Base-by-base conservation (phyloP, 163 green algal species). In the Scenedesmus sp. region DNA sequence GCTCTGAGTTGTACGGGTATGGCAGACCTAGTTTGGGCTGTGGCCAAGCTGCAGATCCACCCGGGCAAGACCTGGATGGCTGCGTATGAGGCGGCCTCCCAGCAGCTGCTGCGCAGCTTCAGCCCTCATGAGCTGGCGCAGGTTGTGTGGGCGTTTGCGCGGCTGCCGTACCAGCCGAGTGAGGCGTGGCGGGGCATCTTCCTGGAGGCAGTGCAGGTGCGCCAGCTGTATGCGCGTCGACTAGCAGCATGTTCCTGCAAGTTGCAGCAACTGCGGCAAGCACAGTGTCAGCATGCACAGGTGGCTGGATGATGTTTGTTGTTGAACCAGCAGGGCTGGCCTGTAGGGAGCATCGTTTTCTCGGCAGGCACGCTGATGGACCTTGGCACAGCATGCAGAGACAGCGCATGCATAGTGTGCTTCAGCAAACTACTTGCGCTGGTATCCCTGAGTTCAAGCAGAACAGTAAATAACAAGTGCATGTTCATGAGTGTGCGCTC, bases 41-140 rank as follows among this genome's bases (percentile, higher is more conserved):
- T 76, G 8, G 84, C 70, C 56, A 90, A 90, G 66, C 34, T 87
- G n/a, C 34, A 93, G 73, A 15, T 64, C 13, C 15, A 86, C n/a
- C 90, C 90, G 16, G 90, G 59, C 59, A 74, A 67, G 15, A 34
- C 18, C 2, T 93, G 90, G 90, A 79, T 93, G 54, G 34, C 15
- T 4, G 55, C 70, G 7, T 90, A 85, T 15, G 12, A 16, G 15
- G 90, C 56, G 4, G 70, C 90, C 13, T 81, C 82, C 46, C 90
- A 60, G 59, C 90, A 66, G 54, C 56, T 55, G n/a, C 83, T 93
- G 23, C 20, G 7, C 59, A 88, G 26, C 20, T 93, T 93, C 60
- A 83, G n/a, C 0, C 90, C 90, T 3, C 83, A 87, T 18, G 59
- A 93, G 84, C 62, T 87, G 55, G 90, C 90, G 66, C 90, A 90